phyloP scores from a whole-genome alignment of 1,284 basidiomycete genomes.

The Ustilago curta region DNA sequence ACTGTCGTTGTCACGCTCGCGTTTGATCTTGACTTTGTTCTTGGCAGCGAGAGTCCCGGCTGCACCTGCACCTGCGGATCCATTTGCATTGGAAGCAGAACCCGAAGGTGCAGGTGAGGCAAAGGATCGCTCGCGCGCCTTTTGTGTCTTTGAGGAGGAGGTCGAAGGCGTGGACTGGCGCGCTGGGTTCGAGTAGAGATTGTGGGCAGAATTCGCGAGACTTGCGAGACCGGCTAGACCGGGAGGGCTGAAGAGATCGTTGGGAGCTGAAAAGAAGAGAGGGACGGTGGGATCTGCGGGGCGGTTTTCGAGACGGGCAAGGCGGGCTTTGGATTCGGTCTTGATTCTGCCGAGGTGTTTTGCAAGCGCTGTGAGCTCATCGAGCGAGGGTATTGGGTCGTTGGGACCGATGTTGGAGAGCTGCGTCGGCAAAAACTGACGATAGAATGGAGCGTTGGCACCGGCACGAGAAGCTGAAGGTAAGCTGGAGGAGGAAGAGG shows the following conservation, averaged over 20 bases:
- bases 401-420: conserved; percentile 43
- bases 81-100: conserved; percentile 19
- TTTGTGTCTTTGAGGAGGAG: conserved; percentile 29
- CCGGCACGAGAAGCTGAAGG: conserved; percentile 13
- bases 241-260: conserved; percentile 47
- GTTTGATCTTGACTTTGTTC: conserved; percentile 49
- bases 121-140: conserved; percentile 39
- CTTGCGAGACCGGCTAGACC: conserved; percentile 33
- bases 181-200: conserved; percentile 35
- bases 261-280: conserved; percentile 40
- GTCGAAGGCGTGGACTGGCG: conserved; percentile 23
- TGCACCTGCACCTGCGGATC: conserved; percentile 15
- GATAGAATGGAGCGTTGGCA: conserved; percentile 38
- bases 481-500: conserved; percentile 2
- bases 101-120: conserved; percentile 35
- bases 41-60: conserved; percentile 13
- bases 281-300: conserved; percentile 30
- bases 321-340: conserved; percentile 36
- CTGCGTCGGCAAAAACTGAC: conserved; percentile 50
- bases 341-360: conserved; percentile 43
- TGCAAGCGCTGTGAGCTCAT: conserved; percentile 46
- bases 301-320: conserved; percentile 37
- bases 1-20: conserved; percentile 44
- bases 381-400: conserved; percentile 48
- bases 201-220: conserved; percentile 24